Base-by-base conservation (phyloP, 208 protist species). In the Acanthamoeba triangularis region DNA sequence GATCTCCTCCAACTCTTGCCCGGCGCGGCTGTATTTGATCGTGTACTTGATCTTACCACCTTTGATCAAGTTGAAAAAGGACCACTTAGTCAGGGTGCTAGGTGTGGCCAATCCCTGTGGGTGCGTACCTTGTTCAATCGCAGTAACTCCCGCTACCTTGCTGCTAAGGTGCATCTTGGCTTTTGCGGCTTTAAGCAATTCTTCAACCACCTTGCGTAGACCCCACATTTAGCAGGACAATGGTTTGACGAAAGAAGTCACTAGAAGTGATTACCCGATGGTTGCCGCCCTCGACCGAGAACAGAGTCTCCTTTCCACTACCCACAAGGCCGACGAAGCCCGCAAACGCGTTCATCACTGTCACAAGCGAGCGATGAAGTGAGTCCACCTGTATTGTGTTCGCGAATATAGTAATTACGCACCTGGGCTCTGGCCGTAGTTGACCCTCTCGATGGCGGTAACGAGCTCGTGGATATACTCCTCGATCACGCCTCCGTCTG, bases 361-460 rank as follows among this genome's bases (percentile, higher is more conserved):
- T 7, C 23, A 7, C 63, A 72, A 13, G n/a, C 63, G 63, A 30
- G 63, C 63, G 23, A 67, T 1, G 61, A 10, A n/a, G 23, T 20
- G 23, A 28, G 16, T 30, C 10, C 28, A 20, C 52, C 0, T 56
- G 49, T 65, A 16, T 13, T 13, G 54, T 23, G 3, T 23, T 25
- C 1, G 20, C 54, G 54, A 61, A 23, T 23, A 23, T 25, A 25
- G 54, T 23, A 23, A 23, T 5, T 13, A 61, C 37, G 33, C 74
- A 82, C 74, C 74, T 49, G 74, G 74, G 74, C 37, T 54, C 28
- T 93, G 87, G 54, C 87, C 87, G 61, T 93, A 93, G 59, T 93
- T 67, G 14, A 93, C 87, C 25, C 87, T 67, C n/a, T 49, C 47
- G 59, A 67, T 56, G 18, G 87, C 87, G 41, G 87, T 74, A 0